phyloP scores from a whole-genome alignment of 2,329 filamentous ascomycete species.

The Beauveria asiatica region DNA sequence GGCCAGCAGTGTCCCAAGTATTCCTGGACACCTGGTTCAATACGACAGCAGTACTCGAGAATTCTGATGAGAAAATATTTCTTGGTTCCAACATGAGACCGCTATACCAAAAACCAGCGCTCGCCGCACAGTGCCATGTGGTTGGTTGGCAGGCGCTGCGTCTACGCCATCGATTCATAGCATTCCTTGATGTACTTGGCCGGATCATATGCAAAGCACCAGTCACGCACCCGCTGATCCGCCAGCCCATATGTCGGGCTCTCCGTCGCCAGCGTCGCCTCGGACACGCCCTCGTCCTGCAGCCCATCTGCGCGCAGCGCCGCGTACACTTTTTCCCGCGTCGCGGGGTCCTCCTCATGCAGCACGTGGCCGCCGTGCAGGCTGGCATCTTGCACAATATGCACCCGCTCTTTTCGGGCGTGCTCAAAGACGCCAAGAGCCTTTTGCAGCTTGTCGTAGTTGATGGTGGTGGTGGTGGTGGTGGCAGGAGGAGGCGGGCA shows the following conservation, averaged over 20 bases:
- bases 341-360: constrained; percentile 3
- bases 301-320: constrained; percentile 6
- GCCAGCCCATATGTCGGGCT: constrained; percentile 6
- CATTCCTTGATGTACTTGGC: neutral
- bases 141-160: neutral
- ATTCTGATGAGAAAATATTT: too few species aligned
- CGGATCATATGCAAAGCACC: constrained; percentile 6
- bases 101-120: too few species aligned
- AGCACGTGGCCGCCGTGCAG: constrained; percentile 12
- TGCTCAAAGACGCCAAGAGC: constrained; percentile 12
- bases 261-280: neutral
- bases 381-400: constrained; percentile 13
- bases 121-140: too few species aligned
- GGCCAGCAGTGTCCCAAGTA: too few species aligned
- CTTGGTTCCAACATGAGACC: too few species aligned
- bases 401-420: constrained; percentile 10
- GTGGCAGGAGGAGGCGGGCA: neutral
- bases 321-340: constrained; percentile 11
- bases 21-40: too few species aligned
- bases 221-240: constrained; percentile 3
- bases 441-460: neutral
- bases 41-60: too few species aligned
- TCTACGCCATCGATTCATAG: neutral
- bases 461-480: neutral
- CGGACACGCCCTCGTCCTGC: neutral